phyloP scores from a whole-genome alignment of 192 early-diverging fungal genomes.

The Gamsiella multidivaricata region DNA sequence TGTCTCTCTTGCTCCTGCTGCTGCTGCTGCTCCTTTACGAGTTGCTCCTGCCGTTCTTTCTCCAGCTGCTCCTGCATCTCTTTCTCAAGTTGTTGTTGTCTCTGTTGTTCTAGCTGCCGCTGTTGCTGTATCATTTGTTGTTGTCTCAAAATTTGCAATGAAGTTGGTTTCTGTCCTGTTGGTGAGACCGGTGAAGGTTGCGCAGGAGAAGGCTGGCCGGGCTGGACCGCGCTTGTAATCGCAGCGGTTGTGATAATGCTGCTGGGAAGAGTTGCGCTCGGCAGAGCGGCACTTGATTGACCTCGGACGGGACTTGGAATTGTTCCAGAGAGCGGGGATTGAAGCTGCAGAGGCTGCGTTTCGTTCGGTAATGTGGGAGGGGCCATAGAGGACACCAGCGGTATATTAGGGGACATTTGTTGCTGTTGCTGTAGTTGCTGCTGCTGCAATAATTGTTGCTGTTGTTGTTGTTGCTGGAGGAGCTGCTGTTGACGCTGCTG shows the following conservation, averaged over 20 bases:
- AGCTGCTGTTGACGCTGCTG: conserved; percentile 10
- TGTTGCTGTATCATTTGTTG: too few relatives aligned
- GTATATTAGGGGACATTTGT: neutral
- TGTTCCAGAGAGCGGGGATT: neutral
- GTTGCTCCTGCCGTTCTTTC: conserved; percentile 12
- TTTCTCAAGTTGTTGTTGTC: conserved; percentile 12
- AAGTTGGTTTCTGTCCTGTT: conserved; percentile 24
- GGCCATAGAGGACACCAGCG: neutral
- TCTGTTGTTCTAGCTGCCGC: conserved; percentile 21
- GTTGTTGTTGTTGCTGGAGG: conserved; percentile 16
- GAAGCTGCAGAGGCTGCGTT: neutral
- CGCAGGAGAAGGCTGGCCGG: neutral
- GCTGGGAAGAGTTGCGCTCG: conserved; percentile 2
- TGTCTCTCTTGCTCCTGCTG: neutral
- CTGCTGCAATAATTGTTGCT: conserved; percentile 13
- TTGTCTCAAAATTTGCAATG: conserved; percentile 26
- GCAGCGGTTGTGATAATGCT: neutral
- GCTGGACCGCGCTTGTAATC: neutral
- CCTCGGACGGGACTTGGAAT: neutral
- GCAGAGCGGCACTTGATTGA: neutral
- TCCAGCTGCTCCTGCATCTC: conserved; percentile 12
- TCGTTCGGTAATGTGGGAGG: neutral
- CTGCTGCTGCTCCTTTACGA: neutral
- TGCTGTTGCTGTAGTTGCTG: conserved; percentile 8
- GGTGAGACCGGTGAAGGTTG: conserved; percentile 27